These are phyloP conservation scores for Yamadazyma akitaensis DNA, from an alignment of 805 yeast genomes.

Conservation along the genomic window DNA sequence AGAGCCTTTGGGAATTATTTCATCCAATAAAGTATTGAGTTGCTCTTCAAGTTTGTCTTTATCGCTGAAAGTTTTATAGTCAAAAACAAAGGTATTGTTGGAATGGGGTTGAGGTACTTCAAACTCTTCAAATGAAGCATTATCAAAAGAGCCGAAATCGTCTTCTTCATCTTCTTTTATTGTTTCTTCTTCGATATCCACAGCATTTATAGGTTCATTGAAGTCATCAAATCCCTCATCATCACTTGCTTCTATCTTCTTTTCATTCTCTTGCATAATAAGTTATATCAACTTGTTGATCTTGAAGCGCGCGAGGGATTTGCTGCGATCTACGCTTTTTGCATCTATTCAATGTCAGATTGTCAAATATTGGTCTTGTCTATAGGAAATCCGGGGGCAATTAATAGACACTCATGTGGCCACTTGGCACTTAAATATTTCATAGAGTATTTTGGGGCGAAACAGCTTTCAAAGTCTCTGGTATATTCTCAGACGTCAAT, in stretches of 20 bases:
- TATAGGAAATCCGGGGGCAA: slow-evolving; percentile 41
- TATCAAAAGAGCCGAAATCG: slow-evolving; percentile 39
- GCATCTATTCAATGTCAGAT: background rate
- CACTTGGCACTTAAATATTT: slow-evolving; percentile 30
- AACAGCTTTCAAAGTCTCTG: slow-evolving; percentile 27
- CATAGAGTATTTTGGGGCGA: slow-evolving; percentile 23
- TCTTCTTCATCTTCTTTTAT: slow-evolving; percentile 34
- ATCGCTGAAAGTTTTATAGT: background rate
- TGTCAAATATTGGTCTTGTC: slow-evolving; percentile 18
- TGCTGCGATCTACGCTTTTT: background rate
- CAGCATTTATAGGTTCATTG: slow-evolving; percentile 13
- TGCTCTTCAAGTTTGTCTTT: background rate
- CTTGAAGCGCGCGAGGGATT: slow-evolving; percentile 3
- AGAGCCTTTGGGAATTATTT: background rate
- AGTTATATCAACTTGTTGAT: background rate
- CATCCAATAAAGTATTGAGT: background rate
- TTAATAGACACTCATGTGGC: slow-evolving; percentile 40
- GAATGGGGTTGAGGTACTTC: slow-evolving; percentile 8
- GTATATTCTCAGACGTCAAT: slow-evolving; percentile 24
- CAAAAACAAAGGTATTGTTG: background rate
- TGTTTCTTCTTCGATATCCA: slow-evolving; percentile 24
- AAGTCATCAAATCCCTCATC: slow-evolving; percentile 9
- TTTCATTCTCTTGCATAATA: background rate
- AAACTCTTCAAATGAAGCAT: slow-evolving; percentile 27
- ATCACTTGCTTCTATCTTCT: background rate